Conservation (phyloP, 306 rosid genomes). For the Gynostemma pentaphyllum region DNA sequence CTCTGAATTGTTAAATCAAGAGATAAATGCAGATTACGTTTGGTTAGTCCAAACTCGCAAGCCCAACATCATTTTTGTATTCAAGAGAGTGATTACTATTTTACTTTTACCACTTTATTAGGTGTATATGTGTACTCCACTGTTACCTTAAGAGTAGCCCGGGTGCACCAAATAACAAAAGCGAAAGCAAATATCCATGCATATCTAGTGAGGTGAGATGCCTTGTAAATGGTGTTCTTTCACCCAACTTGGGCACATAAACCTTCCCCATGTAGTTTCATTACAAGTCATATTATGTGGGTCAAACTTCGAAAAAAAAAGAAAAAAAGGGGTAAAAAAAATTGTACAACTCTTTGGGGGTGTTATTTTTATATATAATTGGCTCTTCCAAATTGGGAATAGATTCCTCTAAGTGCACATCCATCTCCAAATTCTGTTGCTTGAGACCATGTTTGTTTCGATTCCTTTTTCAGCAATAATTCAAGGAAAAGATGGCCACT, state of each 20-base stretch:
- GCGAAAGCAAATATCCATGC: not conserved
- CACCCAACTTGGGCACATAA: slow-evolving; percentile 3
- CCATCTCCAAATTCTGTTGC: not conserved
- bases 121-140: too few species aligned
- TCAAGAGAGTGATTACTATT: too few species aligned
- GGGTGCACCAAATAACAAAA: too few species aligned
- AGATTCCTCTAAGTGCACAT: slow-evolving; percentile 11
- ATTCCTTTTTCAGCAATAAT: slow-evolving; percentile 42
- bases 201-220: not conserved
- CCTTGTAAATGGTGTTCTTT: not conserved
- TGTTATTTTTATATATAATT: not conserved
- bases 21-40: too few species aligned
- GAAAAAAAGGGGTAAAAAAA: not conserved
- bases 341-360: not conserved
- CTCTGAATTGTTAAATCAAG: too few species aligned
- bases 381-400: not conserved
- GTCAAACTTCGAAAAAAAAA: not conserved
- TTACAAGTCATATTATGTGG: not conserved
- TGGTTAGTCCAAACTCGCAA: too few species aligned
- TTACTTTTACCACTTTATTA: too few species aligned
- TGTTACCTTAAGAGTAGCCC: too few species aligned
- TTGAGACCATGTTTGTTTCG: too few species aligned
- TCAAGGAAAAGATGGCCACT: slow-evolving; percentile 63
- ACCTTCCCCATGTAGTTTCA: slow-evolving; percentile 13
- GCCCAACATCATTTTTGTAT: too few species aligned